Conservation (phyloP, 495 filamentous ascomycete species). For the Melanomma pulvis-pyrius region DNA sequence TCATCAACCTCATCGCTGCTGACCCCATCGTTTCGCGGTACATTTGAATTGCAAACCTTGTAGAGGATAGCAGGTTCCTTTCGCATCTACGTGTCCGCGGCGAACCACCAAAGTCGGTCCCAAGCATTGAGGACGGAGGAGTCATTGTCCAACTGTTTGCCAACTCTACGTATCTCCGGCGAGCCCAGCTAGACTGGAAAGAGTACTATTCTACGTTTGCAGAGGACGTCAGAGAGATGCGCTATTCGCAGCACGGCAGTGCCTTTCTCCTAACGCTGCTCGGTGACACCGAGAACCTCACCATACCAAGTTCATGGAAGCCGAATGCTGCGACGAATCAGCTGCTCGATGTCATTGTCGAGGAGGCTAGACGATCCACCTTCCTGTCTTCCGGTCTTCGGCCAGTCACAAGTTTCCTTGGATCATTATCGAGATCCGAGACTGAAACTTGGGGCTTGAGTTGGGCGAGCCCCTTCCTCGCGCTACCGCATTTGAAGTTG, state of each 20-base stretch:
- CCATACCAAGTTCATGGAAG: constrained; percentile 39
- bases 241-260: constrained; percentile 47
- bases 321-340: constrained; percentile 36
- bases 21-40: constrained; percentile 47
- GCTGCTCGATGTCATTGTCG: constrained; percentile 38
- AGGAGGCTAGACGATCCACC: constrained; percentile 37
- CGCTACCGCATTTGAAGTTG: constrained; percentile 40
- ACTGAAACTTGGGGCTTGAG: constrained; percentile 36
- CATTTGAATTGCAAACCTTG: constrained; percentile 42
- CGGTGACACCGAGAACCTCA: constrained; percentile 43
- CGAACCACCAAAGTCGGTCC: constrained; percentile 31
- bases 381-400: constrained; percentile 36
- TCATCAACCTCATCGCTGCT: constrained; percentile 43
- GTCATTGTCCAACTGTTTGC: constrained; percentile 42
- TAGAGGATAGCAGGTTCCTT: constrained; percentile 38
- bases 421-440: constrained; percentile 22
- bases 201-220: constrained; percentile 43
- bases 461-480: constrained; percentile 40
- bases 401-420: constrained; percentile 37
- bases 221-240: constrained; percentile 36
- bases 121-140: constrained; percentile 37
- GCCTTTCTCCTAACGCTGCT: constrained; percentile 48
- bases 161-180: constrained; percentile 41
- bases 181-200: constrained; percentile 47
- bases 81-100: constrained; percentile 16